Conservation (phyloP, 2,329 filamentous ascomycete species). For the Venturia nashicola region DNA sequence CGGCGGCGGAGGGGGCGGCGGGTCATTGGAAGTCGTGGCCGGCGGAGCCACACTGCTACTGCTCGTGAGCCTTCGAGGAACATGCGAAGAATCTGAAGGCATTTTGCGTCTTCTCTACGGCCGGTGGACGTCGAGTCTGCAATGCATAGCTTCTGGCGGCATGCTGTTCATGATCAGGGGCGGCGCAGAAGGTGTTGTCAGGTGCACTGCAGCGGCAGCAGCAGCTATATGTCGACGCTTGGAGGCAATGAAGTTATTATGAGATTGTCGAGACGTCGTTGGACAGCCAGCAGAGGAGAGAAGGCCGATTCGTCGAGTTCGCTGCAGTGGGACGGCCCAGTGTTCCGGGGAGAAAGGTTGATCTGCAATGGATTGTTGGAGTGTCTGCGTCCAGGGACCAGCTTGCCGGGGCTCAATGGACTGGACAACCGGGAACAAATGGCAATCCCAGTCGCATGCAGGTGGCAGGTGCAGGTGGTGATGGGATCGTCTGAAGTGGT, state of each 20-base stretch:
- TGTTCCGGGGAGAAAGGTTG: background rate
- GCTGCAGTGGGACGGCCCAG: background rate
- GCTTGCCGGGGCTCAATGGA: background rate
- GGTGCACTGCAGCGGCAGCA: background rate
- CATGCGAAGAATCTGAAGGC: background rate
- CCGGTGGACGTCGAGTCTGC: background rate
- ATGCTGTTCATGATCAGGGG: background rate
- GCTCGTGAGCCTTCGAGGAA: slow-evolving; percentile 3
- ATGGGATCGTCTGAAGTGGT: too few relatives aligned
- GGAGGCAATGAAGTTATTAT: background rate
- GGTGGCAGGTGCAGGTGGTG: background rate
- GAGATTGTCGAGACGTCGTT: background rate
- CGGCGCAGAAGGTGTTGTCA: background rate
- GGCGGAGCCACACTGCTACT: slow-evolving; percentile 12
- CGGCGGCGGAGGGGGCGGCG: slow-evolving; percentile 13
- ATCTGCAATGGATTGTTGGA: background rate
- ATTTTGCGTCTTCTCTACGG: background rate
- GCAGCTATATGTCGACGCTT: background rate
- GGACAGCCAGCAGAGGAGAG: background rate
- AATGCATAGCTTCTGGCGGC: background rate
- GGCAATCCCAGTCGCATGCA: background rate
- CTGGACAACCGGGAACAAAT: background rate
- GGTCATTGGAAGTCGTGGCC: slow-evolving; percentile 11
- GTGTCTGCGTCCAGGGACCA: background rate
- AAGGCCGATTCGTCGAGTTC: background rate